A percentile compares a stretch with the other conserved stretches of the same genome.
Conservation (phyloP, 225 moss, liverwort and hornwort genomes). For the Sphagnum tenellum region DNA sequence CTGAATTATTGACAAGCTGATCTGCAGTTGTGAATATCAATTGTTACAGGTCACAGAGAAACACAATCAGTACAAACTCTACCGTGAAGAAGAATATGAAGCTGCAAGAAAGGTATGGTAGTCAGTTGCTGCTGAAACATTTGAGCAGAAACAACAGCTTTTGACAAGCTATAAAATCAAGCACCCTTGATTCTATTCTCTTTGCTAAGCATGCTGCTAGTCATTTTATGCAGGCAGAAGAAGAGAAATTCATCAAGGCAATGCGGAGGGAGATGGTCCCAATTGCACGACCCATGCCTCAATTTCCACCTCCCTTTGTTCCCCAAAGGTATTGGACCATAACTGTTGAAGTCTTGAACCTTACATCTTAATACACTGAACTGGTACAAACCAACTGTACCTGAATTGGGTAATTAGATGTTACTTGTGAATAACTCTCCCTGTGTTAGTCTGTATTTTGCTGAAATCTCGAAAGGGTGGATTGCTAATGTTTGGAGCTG, state of each 20-base stretch:
- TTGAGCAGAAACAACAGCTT: no score
- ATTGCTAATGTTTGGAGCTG: no score
- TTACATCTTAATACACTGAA: no score
- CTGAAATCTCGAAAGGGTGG: no score
- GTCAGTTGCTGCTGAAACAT: no score
- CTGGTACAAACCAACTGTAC: no score
- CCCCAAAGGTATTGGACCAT: slow-evolving; percentile 39
- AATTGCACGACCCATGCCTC: slow-evolving; percentile 70
- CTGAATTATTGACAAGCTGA: no score
- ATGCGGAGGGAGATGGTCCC: slow-evolving; percentile 87
- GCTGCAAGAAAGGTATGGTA: slow-evolving; percentile 60
- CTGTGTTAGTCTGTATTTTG: background rate
- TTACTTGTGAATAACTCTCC: background rate
- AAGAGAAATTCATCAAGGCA: slow-evolving; percentile 75
- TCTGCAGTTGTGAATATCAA: no score
- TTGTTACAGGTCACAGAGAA: slow-evolving; percentile 67
- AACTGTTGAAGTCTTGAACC: no score
- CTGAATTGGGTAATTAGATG: slow-evolving; percentile 7
- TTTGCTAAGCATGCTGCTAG: no score
- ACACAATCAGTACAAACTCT: slow-evolving; percentile 80
- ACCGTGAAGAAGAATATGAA: slow-evolving; percentile 92
- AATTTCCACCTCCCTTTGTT: slow-evolving; percentile 45
- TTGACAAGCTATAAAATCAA: no score
- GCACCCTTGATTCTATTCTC: no score
- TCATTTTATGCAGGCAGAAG: slow-evolving; percentile 47